Conservation (phyloP, 441 rosid genomes). For the Syzygium syzygioides region DNA sequence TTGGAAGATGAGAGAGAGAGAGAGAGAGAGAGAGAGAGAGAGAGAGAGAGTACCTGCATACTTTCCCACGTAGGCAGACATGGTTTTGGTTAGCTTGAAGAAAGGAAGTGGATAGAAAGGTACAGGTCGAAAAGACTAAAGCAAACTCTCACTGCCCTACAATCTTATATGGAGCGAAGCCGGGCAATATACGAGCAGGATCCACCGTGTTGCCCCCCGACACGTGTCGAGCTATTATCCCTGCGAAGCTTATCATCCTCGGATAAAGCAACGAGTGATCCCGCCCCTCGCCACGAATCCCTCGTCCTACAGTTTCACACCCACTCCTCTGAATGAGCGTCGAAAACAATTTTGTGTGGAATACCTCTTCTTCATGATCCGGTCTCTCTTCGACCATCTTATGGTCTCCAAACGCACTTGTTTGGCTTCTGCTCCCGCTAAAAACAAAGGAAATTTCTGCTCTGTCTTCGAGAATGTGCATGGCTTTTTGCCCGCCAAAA, state of each 20-base stretch:
- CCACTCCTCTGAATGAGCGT: background rate
- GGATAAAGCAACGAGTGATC: constrained; percentile 67
- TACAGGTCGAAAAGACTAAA: constrained; percentile 27
- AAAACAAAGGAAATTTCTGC: background rate
- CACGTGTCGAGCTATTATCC: constrained; percentile 62
- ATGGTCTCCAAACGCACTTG: background rate
- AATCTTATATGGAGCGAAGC: constrained; percentile 23
- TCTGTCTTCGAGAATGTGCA: background rate
- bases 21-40: background rate
- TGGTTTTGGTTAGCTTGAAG: constrained; percentile 18
- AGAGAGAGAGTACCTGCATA: constrained; percentile 45
- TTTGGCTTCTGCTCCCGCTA: background rate
- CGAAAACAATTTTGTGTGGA: constrained; percentile 8
- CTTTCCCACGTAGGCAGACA: constrained; percentile 88
- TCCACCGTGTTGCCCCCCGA: constrained; percentile 4
- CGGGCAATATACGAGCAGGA: constrained; percentile 2
- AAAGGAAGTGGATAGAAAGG: constrained; percentile 6
- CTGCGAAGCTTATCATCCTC: constrained; percentile 42
- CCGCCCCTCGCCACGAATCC: constrained; percentile 29
- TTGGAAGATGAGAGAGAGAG: background rate
- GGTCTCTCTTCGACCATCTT: background rate
- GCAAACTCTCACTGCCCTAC: constrained; percentile 19
- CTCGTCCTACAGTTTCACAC: constrained; percentile 4
- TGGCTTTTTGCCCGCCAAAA: background rate
- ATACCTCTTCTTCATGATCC: constrained; percentile 15